Percentiles rank a stretch among this genome's conserved stretches.
Conservation (phyloP, 2,329 filamentous ascomycete species). For the Alternaria panax region DNA sequence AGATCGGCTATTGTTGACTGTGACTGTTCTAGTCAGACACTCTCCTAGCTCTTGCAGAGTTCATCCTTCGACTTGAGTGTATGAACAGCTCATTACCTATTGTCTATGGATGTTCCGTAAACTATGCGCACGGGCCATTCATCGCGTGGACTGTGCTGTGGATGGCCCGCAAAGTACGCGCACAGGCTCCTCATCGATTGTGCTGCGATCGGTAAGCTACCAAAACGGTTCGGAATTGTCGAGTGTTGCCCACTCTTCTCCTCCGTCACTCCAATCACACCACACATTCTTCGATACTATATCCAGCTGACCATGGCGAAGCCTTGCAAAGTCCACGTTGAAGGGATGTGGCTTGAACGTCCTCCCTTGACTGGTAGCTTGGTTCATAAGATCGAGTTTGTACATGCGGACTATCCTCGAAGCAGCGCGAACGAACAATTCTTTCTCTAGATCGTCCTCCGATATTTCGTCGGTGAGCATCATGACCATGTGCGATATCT, state of each 20-base stretch:
- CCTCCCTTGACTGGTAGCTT: not conserved
- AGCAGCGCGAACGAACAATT: constrained; percentile 25
- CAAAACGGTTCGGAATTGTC: constrained; percentile 17
- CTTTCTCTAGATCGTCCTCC: constrained; percentile 10
- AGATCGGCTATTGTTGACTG: not conserved
- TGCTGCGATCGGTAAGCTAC: constrained; percentile 1
- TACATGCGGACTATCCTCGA: constrained; percentile 30
- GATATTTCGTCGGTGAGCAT: constrained; percentile 19
- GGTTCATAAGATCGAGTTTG: constrained; percentile 14
- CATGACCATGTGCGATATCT: constrained; percentile 27
- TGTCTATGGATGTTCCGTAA: not conserved
- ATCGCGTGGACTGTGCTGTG: not conserved
- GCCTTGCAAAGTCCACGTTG: constrained; percentile 22
- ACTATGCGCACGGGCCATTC: not conserved
- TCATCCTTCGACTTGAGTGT: not conserved
- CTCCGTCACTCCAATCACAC: constrained; percentile 19
- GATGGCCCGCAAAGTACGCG: not conserved
- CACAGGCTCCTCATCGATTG: not conserved
- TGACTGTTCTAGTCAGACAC: not conserved
- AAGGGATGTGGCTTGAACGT: constrained; percentile 2
- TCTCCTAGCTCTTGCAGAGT: not conserved
- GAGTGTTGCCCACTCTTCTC: constrained; percentile 18
- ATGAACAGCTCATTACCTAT: not conserved
- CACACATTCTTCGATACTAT: constrained; percentile 18
- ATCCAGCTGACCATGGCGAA: constrained; percentile 9